Conservation (phyloP, 768 basidiomycete species). For the Panaeolus cyanescens region DNA sequence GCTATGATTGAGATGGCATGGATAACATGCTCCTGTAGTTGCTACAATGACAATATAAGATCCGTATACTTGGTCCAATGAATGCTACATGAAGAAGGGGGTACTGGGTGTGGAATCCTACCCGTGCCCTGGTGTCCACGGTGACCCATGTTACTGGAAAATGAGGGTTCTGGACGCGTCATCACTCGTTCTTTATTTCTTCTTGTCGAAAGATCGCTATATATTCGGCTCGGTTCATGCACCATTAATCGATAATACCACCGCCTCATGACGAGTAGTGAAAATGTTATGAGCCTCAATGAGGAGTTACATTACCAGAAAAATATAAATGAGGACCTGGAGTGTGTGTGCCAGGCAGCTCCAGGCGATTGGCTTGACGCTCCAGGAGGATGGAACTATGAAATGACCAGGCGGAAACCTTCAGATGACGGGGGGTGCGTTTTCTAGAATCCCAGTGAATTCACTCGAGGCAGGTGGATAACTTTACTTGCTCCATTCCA, state of each 20-base stretch:
- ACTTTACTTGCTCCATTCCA: background rate
- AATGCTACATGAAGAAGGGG: too few relatives aligned
- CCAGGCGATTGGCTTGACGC: background rate
- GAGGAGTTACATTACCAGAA: background rate
- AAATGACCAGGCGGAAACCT: too few relatives aligned
- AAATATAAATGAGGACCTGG: background rate
- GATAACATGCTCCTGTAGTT: too few relatives aligned
- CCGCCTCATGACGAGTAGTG: background rate
- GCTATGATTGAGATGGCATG: too few relatives aligned
- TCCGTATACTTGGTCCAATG: too few relatives aligned
- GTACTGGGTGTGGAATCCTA: too few relatives aligned
- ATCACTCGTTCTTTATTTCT: background rate
- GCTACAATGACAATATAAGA: too few relatives aligned
- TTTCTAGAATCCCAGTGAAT: background rate
- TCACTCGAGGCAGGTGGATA: background rate
- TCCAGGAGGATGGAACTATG: too few relatives aligned
- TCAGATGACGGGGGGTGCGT: background rate
- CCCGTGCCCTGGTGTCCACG: background rate
- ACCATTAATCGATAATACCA: background rate
- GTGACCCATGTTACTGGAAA: background rate
- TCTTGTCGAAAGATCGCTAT: too few relatives aligned
- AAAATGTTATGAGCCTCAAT: background rate
- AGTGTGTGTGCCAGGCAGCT: background rate
- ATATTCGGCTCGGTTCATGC: too few relatives aligned
- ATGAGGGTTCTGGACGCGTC: background rate